Percentiles rank a stretch among this genome's conserved stretches.
These are phyloP conservation scores for Lachnellula arida DNA, from an alignment of 2,329 filamentous ascomycete species.

Conservation along the genomic window DNA sequence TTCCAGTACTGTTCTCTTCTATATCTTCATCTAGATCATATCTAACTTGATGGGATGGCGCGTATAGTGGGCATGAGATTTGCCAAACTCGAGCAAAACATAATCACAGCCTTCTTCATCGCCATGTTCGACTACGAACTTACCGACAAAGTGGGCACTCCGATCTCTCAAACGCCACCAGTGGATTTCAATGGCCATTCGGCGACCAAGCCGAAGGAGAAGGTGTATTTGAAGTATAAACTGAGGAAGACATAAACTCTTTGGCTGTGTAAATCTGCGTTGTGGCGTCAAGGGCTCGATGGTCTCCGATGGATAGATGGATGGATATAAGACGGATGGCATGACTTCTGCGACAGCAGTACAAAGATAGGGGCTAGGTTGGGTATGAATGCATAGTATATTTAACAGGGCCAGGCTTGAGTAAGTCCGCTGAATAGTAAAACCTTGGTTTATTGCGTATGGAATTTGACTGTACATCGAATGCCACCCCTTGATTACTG, in stretches of 20 bases:
- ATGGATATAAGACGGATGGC: no score
- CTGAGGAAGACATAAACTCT: no score
- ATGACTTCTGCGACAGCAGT: no score
- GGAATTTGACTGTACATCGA: no score
- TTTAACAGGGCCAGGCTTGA: no score
- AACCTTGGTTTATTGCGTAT: no score
- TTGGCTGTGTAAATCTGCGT: background rate
- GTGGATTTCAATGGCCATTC: slow-evolving; percentile 36
- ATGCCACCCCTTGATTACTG: no score
- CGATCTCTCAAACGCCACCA: slow-evolving; percentile 27
- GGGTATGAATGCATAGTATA: no score
- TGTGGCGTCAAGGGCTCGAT: background rate
- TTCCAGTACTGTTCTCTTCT: no score
- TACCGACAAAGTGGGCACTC: slow-evolving; percentile 37
- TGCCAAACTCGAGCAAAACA: slow-evolving; percentile 48
- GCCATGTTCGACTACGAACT: slow-evolving; percentile 45
- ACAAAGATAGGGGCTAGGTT: no score
- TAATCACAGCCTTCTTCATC: slow-evolving; percentile 46
- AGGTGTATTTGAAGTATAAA: slow-evolving; percentile 36
- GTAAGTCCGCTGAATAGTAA: no score
- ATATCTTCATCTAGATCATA: background rate
- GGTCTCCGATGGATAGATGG: background rate
- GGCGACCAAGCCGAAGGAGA: slow-evolving; percentile 37
- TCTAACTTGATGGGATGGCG: background rate
- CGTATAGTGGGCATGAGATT: slow-evolving; percentile 32